Evolutionary conservation across 768 basidiomycete genomes (phyloP), one percentile per base, ranked within the genome.

Genomic region (Paxillus ammoniavirescens): DNA sequence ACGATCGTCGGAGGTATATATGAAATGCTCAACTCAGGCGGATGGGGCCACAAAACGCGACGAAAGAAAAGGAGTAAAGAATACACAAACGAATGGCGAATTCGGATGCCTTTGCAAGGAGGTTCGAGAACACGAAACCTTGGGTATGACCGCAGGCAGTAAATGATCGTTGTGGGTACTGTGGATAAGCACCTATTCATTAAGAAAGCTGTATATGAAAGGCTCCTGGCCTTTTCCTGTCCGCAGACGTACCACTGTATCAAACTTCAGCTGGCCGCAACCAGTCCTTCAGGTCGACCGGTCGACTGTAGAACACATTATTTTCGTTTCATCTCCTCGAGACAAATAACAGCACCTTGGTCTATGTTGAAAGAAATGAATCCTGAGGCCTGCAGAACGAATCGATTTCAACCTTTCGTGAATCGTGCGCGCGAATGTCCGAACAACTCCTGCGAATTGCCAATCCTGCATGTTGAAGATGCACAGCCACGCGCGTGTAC

Each of bases 221-320:
- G 17, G 35, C 38, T 40, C 17, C 9, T 40, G 3, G 14, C 37
- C 12, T 17, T 17, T 7, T 38, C 37, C 15, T 13, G 14, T 38
- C 13, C 37, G 14, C 14, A 15, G n/a, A 40, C 38, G 38, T 40
- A 40, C 38, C 38, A n/a, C 8, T 38, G 12, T 8, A 33, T 12
- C 31, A 36, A 47, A 36, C 23, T 13, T 13, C 12, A 28, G 14
- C n/a, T 42, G 26, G 50, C 5, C 41, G 51, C 26, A 26, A 26
- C 26, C 26, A 26, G 26, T 26, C 26, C 26, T 26, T 26, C 26
- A 35, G 52, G 36, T 54, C 53, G 52, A 56, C 45, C 52, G 57
- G 56, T 8, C 21, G 13, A 17, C 36, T 43, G 23, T 8, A 14
- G 15, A 47, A 8, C 23, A 43, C 15, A 61, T 61, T 18, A 60